phyloP scores from a whole-genome alignment of 78 protist genomes.

The Mastigamoeba balamuthi region DNA sequence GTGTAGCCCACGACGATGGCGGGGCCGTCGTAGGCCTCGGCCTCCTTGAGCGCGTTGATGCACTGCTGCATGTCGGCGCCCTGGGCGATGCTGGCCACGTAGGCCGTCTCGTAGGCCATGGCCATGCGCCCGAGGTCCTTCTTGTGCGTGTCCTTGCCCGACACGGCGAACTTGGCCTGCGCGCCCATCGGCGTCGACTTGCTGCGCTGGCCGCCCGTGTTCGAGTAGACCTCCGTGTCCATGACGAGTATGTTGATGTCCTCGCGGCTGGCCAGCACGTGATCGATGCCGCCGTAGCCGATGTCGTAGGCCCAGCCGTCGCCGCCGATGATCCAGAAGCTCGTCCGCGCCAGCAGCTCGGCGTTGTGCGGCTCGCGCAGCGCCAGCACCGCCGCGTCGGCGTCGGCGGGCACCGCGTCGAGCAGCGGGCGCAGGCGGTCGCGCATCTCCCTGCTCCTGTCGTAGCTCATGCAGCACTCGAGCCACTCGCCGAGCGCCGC shows the following conservation, averaged over 20 bases:
- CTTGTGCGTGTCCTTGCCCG: slow-evolving; percentile 36
- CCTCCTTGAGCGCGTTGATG: slow-evolving; percentile 11
- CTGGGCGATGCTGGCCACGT: slow-evolving; percentile 47
- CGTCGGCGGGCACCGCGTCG: not conserved
- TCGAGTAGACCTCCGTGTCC: slow-evolving; percentile 72
- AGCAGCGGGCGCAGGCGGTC: not conserved
- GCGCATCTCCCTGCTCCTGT: not conserved
- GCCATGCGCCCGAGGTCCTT: slow-evolving; percentile 56
- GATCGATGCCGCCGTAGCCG: slow-evolving; percentile 66
- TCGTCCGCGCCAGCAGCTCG: slow-evolving; percentile 4
- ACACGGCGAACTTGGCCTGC: slow-evolving; percentile 42
- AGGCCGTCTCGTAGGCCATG: slow-evolving; percentile 38
- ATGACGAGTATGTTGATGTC: slow-evolving; percentile 44
- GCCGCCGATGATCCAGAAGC: slow-evolving; percentile 59
- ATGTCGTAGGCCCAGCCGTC: slow-evolving; percentile 80
- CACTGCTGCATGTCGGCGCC: slow-evolving; percentile 24
- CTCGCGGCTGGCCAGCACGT: slow-evolving; percentile 44
- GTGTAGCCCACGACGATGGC: slow-evolving; percentile 44
- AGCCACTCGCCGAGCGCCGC: not conserved
- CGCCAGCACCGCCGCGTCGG: no score
- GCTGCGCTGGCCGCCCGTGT: slow-evolving; percentile 66
- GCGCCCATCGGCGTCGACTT: slow-evolving; percentile 59
- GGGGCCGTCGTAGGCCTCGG: slow-evolving; percentile 34
- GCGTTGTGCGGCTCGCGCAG: not conserved
- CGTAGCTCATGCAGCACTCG: not conserved